Percentiles rank a stretch among this genome's conserved stretches.
Evolutionary conservation across 1,284 basidiomycete species (phyloP).

Genomic region (Moesziomyces sp.): DNA sequence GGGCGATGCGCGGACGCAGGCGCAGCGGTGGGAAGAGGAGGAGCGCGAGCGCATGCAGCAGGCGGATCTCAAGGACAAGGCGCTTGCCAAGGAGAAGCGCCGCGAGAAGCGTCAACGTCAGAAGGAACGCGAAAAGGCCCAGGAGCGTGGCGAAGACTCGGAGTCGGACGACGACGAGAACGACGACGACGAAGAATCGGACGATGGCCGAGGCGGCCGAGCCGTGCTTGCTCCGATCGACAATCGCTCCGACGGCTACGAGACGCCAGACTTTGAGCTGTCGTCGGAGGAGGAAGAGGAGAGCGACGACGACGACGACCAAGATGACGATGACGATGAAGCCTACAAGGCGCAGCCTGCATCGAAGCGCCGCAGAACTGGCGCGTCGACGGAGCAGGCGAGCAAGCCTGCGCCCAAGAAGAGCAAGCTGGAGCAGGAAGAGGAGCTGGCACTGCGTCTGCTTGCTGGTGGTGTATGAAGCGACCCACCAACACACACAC

Average conservation of each 20-base stretch:
- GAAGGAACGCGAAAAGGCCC: slow-evolving; percentile 82
- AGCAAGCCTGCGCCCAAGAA: slow-evolving; percentile 20
- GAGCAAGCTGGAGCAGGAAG: slow-evolving; percentile 49
- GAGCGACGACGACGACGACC: slow-evolving; percentile 20
- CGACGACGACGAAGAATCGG: slow-evolving; percentile 29
- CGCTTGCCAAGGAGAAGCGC: slow-evolving; percentile 60
- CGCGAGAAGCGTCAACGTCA: slow-evolving; percentile 75
- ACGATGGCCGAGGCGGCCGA: slow-evolving; percentile 69
- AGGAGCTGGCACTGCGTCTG: slow-evolving; percentile 50
- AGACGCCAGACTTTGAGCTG: slow-evolving; percentile 62
- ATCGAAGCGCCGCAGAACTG: slow-evolving; percentile 32
- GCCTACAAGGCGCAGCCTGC: slow-evolving; percentile 12
- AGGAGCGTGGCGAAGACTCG: slow-evolving; percentile 68
- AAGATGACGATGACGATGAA: slow-evolving; percentile 23
- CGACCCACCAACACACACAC: too few species aligned
- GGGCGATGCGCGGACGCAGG: slow-evolving; percentile 78
- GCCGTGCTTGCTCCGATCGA: slow-evolving; percentile 47
- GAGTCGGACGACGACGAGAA: slow-evolving; percentile 56
- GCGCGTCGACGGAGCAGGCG: background rate
- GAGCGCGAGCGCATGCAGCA: slow-evolving; percentile 88
- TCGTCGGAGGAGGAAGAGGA: slow-evolving; percentile 29
- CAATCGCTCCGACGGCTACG: slow-evolving; percentile 58
- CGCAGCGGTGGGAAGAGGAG: slow-evolving; percentile 77
- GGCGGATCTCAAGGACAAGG: slow-evolving; percentile 71
- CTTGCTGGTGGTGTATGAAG: slow-evolving; percentile 39